These are phyloP conservation scores for Amanita pseudoporphyria DNA, from an alignment of 768 basidiomycete genomes.

Conservation along the genomic window DNA sequence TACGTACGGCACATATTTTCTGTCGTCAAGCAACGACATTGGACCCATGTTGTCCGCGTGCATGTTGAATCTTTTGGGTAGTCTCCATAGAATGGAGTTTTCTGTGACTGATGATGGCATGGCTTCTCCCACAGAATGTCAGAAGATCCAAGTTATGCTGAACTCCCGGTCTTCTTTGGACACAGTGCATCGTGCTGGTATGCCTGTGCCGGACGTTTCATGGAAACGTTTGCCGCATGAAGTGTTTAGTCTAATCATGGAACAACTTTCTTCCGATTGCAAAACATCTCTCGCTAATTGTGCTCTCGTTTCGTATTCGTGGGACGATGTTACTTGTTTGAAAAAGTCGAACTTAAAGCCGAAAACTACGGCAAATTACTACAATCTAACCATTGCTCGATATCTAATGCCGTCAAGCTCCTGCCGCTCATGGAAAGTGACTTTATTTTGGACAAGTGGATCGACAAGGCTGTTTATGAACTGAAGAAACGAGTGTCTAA, in stretches of 20 bases:
- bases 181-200: no score
- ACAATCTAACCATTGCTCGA: not conserved
- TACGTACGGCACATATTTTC: not conserved
- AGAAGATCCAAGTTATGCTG: not conserved
- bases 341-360: not conserved
- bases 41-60: not conserved
- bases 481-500: not conserved
- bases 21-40: not conserved
- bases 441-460: not conserved
- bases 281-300: not conserved
- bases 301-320: not conserved
- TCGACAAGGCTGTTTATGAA: not conserved
- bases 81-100: not conserved
- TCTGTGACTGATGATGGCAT: not conserved
- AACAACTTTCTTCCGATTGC: not conserved
- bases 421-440: not conserved
- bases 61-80: not conserved
- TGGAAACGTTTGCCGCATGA: not conserved
- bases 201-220: not conserved
- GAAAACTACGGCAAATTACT: not conserved
- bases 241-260: not conserved
- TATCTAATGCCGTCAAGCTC: not conserved
- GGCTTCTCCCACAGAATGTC: not conserved
- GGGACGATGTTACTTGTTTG: not conserved
- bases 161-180: no score